phyloP scores from a whole-genome alignment of 331 rosid species.

The Acacia concinna region DNA sequence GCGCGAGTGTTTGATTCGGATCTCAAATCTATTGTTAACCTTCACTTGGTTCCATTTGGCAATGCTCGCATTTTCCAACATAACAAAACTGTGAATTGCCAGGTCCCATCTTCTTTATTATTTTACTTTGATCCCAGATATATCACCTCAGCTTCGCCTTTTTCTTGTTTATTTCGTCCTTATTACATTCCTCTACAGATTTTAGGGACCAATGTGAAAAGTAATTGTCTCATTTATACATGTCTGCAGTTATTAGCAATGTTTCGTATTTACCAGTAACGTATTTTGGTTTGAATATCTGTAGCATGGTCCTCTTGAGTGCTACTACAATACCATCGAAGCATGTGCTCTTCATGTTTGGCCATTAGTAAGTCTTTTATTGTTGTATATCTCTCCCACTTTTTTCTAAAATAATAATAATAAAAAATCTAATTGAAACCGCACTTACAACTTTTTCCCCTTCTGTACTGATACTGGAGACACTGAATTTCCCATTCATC shows the following conservation, averaged over 20 bases:
- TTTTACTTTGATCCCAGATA: background rate
- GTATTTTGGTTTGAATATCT: background rate
- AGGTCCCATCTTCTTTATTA: slow-evolving; percentile 24
- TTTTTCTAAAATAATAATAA: background rate
- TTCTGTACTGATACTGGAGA: slow-evolving; percentile 12
- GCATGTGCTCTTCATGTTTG: slow-evolving; percentile 40
- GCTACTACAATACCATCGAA: slow-evolving; percentile 36
- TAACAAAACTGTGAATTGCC: slow-evolving; percentile 28
- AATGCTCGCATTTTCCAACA: background rate
- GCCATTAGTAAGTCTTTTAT: slow-evolving; percentile 26
- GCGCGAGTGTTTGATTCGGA: background rate
- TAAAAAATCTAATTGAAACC: too few species aligned
- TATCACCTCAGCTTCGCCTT: background rate
- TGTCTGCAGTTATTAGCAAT: background rate
- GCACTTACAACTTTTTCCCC: background rate
- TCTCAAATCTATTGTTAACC: slow-evolving; percentile 21
- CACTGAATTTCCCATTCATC: slow-evolving; percentile 27
- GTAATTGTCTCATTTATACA: background rate
- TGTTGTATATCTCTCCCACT: background rate
- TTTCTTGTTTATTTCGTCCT: background rate
- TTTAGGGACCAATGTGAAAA: background rate
- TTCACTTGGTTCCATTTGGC: slow-evolving; percentile 31
- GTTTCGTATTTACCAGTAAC: background rate
- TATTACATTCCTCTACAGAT: background rate
- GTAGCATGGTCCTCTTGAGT: slow-evolving; percentile 45